phyloP scores from a whole-genome alignment of 768 basidiomycete species.

The Butyriboletus loyo region DNA sequence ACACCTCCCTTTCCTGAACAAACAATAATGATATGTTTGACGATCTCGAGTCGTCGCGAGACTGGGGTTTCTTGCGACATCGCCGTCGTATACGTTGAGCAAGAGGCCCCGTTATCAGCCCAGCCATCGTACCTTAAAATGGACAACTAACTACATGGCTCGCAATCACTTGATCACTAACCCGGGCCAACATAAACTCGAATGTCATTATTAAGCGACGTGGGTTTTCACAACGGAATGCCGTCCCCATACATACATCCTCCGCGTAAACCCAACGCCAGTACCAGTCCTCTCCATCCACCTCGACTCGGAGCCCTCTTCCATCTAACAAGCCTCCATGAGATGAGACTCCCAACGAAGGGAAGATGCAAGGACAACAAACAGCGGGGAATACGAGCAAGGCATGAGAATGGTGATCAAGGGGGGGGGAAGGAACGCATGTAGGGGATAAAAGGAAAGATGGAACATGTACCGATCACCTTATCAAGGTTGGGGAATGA shows the following conservation, averaged over 20 bases:
- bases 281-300: slow-evolving; percentile 11
- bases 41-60: slow-evolving; percentile 62
- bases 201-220: slow-evolving; percentile 2
- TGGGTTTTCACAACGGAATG: slow-evolving; percentile 2
- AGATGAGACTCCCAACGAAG: slow-evolving; percentile 40
- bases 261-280: not conserved
- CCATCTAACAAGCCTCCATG: slow-evolving; percentile 57
- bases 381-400: slow-evolving; percentile 29
- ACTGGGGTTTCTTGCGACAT: slow-evolving; percentile 54
- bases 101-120: not conserved
- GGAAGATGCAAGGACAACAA: slow-evolving; percentile 70
- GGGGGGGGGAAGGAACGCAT: slow-evolving; percentile 17
- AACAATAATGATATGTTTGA: slow-evolving; percentile 89
- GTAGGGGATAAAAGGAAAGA: slow-evolving; percentile 21
- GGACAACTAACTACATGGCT: not conserved
- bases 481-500: slow-evolving; percentile 17
- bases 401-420: slow-evolving; percentile 22
- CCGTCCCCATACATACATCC: not conserved
- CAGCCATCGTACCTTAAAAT: not conserved
- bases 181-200: too few relatives aligned
- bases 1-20: slow-evolving; percentile 97
- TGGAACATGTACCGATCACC: slow-evolving; percentile 23
- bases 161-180: too few relatives aligned
- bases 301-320: slow-evolving; percentile 63
- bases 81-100: not conserved